Evolutionary conservation across 208 protist genomes (phyloP).

Genomic region (Dictyostelium gargantuum): DNA sequence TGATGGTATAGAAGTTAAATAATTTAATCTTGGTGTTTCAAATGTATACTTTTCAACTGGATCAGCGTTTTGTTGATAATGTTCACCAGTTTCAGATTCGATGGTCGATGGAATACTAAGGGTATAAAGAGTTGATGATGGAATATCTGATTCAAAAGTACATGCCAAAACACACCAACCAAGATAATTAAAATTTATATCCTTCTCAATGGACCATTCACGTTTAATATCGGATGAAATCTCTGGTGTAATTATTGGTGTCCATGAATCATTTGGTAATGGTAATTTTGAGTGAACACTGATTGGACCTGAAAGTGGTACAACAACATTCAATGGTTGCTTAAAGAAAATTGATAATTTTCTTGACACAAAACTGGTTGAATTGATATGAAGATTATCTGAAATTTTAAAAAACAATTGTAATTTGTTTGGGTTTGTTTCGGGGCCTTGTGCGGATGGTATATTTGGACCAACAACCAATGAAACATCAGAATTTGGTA

Average conservation of each 20-base stretch:
- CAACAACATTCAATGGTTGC: neutral
- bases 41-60: neutral
- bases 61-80: neutral
- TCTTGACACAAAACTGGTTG: neutral
- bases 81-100: neutral
- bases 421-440: neutral
- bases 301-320: too few species aligned
- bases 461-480: neutral
- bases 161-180: neutral
- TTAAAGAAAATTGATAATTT: neutral
- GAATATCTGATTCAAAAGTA: neutral
- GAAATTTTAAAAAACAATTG: neutral
- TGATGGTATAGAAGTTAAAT: neutral
- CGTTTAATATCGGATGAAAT: neutral
- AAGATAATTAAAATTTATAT: neutral
- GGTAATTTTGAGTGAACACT: neutral
- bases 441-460: conserved; percentile 7
- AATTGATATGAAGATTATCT: neutral
- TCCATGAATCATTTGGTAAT: neutral
- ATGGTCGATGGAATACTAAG: neutral
- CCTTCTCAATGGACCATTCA: neutral
- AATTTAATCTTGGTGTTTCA: neutral
- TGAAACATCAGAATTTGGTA: neutral
- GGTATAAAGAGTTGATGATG: neutral
- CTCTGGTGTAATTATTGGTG: neutral